Evolutionary conservation across 1,139 yeast genomes (phyloP).

Genomic region (Candida tetrigidarum): DNA sequence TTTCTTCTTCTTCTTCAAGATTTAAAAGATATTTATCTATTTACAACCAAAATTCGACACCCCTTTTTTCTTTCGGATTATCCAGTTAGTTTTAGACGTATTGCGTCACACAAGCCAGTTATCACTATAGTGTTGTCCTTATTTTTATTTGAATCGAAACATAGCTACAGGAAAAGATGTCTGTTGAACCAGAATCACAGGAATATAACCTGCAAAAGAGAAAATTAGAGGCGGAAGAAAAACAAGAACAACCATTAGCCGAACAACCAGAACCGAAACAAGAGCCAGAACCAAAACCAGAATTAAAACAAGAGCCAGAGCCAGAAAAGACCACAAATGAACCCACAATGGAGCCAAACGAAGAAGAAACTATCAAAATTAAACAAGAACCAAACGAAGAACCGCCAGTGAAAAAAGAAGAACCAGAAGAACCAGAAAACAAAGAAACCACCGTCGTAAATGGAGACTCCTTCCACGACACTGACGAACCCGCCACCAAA

Average conservation of each 20-base stretch:
- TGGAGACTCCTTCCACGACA: neutral
- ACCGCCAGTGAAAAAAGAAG: neutral
- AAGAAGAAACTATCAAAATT: conserved; percentile 5
- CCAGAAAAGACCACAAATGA: neutral
- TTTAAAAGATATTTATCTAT: neutral
- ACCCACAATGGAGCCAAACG: neutral
- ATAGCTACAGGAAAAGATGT: conserved; percentile 2
- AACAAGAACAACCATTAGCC: conserved; percentile 6
- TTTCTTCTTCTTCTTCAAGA: conserved; percentile 4
- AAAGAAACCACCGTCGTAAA: neutral
- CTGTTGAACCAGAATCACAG: conserved; percentile 3
- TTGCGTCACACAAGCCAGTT: too few species aligned
- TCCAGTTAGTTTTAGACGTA: too few species aligned
- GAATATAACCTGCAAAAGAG: conserved; percentile 6
- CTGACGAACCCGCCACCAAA: conserved; percentile 14
- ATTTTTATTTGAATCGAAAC: too few species aligned
- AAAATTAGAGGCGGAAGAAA: conserved; percentile 4
- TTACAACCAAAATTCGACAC: neutral
- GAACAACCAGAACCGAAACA: neutral
- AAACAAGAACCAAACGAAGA: conserved; percentile 6
- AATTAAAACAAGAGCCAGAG: neutral
- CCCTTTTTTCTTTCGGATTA: too few species aligned
- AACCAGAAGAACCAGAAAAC: too few species aligned
- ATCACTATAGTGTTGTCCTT: too few species aligned
- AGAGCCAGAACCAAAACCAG: too few species aligned